Evolutionary conservation across 2,329 filamentous ascomycete genomes (phyloP).

Genomic region (Trichoderma aggressivum): DNA sequence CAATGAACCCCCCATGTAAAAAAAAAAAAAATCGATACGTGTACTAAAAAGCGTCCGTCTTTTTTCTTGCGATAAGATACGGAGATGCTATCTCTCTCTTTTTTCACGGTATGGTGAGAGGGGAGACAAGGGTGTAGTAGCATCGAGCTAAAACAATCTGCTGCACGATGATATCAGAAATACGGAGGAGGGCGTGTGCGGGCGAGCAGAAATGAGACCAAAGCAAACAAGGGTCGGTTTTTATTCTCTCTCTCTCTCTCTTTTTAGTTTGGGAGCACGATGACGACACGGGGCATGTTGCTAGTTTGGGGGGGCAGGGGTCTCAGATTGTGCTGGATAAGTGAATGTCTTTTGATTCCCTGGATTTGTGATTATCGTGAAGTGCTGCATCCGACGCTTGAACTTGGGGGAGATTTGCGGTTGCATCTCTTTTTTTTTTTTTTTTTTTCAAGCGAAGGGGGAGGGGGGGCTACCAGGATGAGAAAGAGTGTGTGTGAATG

Average conservation of each 20-base stretch:
- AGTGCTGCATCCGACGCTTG: neutral
- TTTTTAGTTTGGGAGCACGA: neutral
- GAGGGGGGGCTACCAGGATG: neutral
- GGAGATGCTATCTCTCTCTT: neutral
- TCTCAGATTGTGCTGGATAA: neutral
- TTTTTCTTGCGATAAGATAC: neutral
- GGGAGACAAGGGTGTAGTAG: neutral
- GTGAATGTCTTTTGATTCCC: neutral
- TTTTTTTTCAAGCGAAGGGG: neutral
- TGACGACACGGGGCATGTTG: neutral
- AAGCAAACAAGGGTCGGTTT: neutral
- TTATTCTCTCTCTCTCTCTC: neutral
- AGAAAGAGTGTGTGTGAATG: neutral
- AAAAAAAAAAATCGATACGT: neutral
- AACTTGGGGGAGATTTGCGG: neutral
- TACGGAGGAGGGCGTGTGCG: slow-evolving; percentile 10
- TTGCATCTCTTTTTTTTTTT: neutral
- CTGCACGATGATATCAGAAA: slow-evolving; percentile 14
- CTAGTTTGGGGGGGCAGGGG: neutral
- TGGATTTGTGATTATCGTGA: neutral
- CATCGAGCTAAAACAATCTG: slow-evolving; percentile 1
- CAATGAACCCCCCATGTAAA: neutral
- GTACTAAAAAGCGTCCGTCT: neutral
- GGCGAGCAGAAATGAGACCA: neutral
- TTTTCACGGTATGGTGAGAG: neutral